These are phyloP conservation scores for Cystofilobasidium capitatum DNA, from an alignment of 768 basidiomycete species.

Conservation along the genomic window DNA sequence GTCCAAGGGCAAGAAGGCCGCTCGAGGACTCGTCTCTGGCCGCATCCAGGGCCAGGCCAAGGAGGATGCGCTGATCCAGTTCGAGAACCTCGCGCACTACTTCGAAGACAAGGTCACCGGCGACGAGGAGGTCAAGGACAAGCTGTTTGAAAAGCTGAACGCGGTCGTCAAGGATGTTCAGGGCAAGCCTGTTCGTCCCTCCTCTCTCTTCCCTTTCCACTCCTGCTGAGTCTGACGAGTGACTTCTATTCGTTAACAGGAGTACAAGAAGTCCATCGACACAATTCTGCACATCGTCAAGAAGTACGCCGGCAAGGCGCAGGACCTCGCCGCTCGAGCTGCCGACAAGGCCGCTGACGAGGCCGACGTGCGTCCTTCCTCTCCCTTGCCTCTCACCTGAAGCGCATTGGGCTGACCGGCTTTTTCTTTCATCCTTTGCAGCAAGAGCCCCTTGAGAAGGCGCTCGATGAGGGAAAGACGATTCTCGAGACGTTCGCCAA, in stretches of 20 bases:
- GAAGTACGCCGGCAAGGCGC: slow-evolving; percentile 41
- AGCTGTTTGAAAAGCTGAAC: slow-evolving; percentile 39
- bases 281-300: slow-evolving; percentile 39
- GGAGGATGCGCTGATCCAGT: slow-evolving; percentile 34
- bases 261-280: slow-evolving; percentile 39
- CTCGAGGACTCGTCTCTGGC: slow-evolving; percentile 36
- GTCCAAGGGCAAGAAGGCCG: slow-evolving; percentile 38
- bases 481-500: slow-evolving; percentile 40
- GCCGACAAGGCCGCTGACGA: slow-evolving; percentile 33
- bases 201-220: background rate
- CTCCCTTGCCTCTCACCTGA: background rate
- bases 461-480: slow-evolving; percentile 37
- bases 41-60: slow-evolving; percentile 38
- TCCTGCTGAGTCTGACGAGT: background rate
- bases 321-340: slow-evolving; percentile 35
- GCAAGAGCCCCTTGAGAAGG: slow-evolving; percentile 39
- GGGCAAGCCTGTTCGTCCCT: slow-evolving; percentile 4
- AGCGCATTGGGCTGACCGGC: background rate
- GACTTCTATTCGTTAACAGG: slow-evolving; percentile 28
- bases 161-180: slow-evolving; percentile 24
- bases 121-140: slow-evolving; percentile 40
- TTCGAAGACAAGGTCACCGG: slow-evolving; percentile 41
- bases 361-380: slow-evolving; percentile 29
- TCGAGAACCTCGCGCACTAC: slow-evolving; percentile 35
- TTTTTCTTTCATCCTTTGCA: background rate